Percentiles rank a stretch among this genome's conserved stretches.
phyloP scores from a whole-genome alignment of 371 early-diverging fungal species.

The Actinomucor elegans region DNA sequence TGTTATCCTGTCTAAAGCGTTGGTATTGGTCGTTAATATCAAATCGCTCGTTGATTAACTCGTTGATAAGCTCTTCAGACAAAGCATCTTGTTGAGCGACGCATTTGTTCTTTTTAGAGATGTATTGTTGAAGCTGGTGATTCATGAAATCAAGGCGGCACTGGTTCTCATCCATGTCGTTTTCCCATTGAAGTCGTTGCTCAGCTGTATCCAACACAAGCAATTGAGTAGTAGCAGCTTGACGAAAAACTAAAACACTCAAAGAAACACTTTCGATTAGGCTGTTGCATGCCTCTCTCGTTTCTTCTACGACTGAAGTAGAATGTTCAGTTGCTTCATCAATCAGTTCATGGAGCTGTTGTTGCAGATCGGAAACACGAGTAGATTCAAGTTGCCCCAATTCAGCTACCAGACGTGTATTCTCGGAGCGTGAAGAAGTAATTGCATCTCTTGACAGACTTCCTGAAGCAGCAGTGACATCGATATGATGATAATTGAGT shows the following conservation, averaged over 20 bases:
- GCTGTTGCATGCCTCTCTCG: neutral
- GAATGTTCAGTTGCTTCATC: neutral
- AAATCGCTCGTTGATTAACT: neutral
- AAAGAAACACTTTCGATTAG: constrained; percentile 8
- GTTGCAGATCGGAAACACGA: neutral
- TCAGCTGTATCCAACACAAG: constrained; percentile 11
- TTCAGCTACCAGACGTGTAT: neutral
- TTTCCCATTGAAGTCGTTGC: constrained; percentile 20
- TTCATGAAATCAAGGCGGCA: constrained; percentile 10
- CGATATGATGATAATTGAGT: constrained; percentile 9
- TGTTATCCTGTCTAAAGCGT: neutral
- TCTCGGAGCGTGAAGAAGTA: neutral
- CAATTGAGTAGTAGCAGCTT: constrained; percentile 5
- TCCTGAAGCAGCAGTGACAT: constrained; percentile 6
- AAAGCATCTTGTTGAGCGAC: constrained; percentile 25
- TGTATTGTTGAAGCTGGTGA: constrained; percentile 13
- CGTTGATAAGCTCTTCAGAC: neutral
- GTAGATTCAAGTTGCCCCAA: neutral
- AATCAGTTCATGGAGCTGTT: neutral
- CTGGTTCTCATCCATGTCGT: neutral
- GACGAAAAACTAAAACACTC: neutral
- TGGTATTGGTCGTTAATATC: constrained; percentile 3
- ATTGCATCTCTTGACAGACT: neutral
- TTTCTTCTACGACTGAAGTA: neutral
- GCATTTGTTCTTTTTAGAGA: constrained; percentile 28